Evolutionary conservation across 148 eudicot genomes (phyloP).

Genomic region (Linanthus parryae): DNA sequence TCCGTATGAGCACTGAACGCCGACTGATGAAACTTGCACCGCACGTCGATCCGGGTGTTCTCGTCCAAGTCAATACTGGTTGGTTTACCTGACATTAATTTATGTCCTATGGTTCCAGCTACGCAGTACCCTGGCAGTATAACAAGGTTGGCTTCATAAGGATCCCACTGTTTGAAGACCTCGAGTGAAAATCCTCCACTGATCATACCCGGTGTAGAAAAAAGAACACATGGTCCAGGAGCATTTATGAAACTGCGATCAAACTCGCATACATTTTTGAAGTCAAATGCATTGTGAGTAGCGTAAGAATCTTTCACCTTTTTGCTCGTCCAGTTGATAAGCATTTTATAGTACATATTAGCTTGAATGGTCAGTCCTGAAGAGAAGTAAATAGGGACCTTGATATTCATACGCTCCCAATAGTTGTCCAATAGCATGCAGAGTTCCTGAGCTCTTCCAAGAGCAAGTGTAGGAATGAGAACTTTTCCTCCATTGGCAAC

Average conservation of each 20-base stretch:
- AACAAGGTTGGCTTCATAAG: conserved; percentile 73
- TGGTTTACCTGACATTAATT: conserved; percentile 78
- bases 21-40: conserved; percentile 91
- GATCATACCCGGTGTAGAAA: conserved; percentile 96
- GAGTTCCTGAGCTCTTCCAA: conserved; percentile 97
- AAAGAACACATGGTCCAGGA: conserved; percentile 95
- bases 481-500: conserved; percentile 83
- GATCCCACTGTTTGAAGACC: conserved; percentile 96
- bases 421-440: conserved; percentile 85
- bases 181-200: conserved; percentile 94
- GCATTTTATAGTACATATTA: conserved; percentile 84
- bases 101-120: conserved; percentile 90
- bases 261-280: conserved; percentile 71
- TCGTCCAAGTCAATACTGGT: conserved; percentile 57
- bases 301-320: conserved; percentile 78
- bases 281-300: conserved; percentile 78
- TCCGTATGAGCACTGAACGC: conserved; percentile 95
- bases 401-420: conserved; percentile 90
- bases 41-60: conserved; percentile 68
- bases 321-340: conserved; percentile 97
- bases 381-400: conserved; percentile 86
- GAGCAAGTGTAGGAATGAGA: conserved; percentile 92
- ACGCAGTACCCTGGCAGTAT: conserved; percentile 88
- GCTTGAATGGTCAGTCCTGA: conserved; percentile 95
- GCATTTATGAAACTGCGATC: conserved; percentile 84